Evolutionary conservation across 495 filamentous ascomycete genomes (phyloP), one percentile per base, ranked within the genome.

Genomic region (Thozetella sp.): DNA sequence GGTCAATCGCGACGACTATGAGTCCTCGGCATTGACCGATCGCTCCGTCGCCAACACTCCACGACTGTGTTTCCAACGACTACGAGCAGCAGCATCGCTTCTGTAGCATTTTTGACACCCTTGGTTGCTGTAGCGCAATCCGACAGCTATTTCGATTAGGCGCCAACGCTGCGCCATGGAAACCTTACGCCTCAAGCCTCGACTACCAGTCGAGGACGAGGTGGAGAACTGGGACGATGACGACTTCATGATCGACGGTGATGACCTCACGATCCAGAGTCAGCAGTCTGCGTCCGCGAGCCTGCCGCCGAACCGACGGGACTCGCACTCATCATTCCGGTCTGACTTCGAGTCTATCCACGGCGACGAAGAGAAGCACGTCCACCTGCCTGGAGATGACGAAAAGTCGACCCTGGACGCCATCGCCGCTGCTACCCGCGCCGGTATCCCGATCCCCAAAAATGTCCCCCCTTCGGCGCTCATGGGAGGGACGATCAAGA

Each of bases 381-480:
- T 96, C 20, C 83, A 90, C 53, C 67, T 96, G 10, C 87, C 89
- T 0, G 88, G 86, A 22, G 88, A 92, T 64, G 92, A 96, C 66
- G 91, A 96, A 62, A 79, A 82, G 53, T 90, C 90, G 0, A 94
- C 87, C 1, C 72, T 87, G 66, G 89, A 95, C 63, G 93, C 94
- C 45, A 93, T 99, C 65, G 85, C 89, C 19, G 91, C 92, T 2
- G 95, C 93, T 43, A 88, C 88, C 59, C 88, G 87, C 63, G 94
- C 92, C 23, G 95, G 95, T 53, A 97, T 99, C 54, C 94, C 95
- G 25, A 88, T 99, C 62, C 95, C 95, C 19, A 77, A 83, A 24
- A 93, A 94, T 68, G 88, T 98, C 15, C 93, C 95, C n/a, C 85
- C 89, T 22, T 96, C 94, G n/a, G 95, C 95, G 52, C 81, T 99